Percentiles rank a stretch among this genome's conserved stretches.
These are phyloP conservation scores for Rosa lucieae DNA, from an alignment of 306 rosid species.

Conservation along the genomic window DNA sequence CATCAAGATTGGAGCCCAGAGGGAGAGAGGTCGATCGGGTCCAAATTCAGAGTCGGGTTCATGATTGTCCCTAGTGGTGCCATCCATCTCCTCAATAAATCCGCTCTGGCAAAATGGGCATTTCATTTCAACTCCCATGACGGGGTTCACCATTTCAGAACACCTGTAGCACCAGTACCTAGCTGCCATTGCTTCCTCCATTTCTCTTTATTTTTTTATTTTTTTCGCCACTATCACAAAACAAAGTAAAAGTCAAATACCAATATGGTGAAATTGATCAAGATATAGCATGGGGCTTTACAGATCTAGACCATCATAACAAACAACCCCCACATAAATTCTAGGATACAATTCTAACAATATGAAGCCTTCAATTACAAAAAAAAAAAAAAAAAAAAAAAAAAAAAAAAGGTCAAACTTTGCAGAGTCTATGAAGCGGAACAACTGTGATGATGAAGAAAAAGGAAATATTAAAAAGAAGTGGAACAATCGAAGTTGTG, in stretches of 20 bases:
- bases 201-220: neutral
- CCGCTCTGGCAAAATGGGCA: slow-evolving; percentile 69
- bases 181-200: slow-evolving; percentile 58
- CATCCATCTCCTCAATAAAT: slow-evolving; percentile 58
- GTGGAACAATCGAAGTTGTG: neutral
- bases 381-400: neutral
- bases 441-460: slow-evolving; percentile 2
- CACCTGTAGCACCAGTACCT: slow-evolving; percentile 77
- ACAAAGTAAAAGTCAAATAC: slow-evolving; percentile 1
- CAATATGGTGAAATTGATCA: neutral
- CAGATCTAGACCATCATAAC: neutral
- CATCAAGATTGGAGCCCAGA: slow-evolving; percentile 76
- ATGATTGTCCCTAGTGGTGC: slow-evolving; percentile 22
- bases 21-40: slow-evolving; percentile 58
- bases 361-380: neutral
- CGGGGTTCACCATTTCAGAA: slow-evolving; percentile 53
- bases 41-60: slow-evolving; percentile 45
- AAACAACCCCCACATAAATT: neutral
- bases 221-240: neutral
- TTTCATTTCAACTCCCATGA: slow-evolving; percentile 55
- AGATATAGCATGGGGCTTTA: neutral
- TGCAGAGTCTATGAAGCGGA: neutral
- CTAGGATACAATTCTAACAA: neutral
- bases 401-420: too few relatives aligned
- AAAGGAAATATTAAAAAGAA: neutral